Conservation (phyloP, 345 rosid species). For the Eucalyptus rudis region DNA sequence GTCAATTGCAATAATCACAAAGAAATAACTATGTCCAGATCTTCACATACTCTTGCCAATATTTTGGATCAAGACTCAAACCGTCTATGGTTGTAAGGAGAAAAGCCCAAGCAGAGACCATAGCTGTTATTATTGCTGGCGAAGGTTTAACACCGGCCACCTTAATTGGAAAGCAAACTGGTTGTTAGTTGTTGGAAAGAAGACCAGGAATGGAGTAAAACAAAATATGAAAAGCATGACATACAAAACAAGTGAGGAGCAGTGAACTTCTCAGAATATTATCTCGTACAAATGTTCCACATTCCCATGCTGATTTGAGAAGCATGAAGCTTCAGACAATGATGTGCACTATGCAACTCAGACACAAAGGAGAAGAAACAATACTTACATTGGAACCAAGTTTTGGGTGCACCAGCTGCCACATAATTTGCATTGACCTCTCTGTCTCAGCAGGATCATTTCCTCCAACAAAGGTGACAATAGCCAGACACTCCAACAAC, state of each 20-base stretch:
- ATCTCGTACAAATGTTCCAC: not conserved
- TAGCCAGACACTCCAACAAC: slow-evolving; percentile 79
- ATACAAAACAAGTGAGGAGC: not conserved
- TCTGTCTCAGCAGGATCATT: slow-evolving; percentile 61
- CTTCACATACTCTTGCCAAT: slow-evolving; percentile 61
- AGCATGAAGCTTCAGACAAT: not conserved
- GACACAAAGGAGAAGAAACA: not conserved
- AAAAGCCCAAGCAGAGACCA: slow-evolving; percentile 91
- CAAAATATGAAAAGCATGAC: not conserved
- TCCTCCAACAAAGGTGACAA: slow-evolving; percentile 74
- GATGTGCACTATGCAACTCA: not conserved
- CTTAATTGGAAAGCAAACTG: slow-evolving; percentile 7
- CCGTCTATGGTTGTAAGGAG: slow-evolving; percentile 60
- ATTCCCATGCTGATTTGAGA: not conserved
- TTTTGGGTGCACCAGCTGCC: slow-evolving; percentile 88
- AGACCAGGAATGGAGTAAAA: not conserved
- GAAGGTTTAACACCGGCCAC: slow-evolving; percentile 60
- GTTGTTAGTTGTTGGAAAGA: not conserved
- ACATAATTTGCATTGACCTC: slow-evolving; percentile 70
- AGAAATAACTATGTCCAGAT: not conserved
- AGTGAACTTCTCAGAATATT: not conserved
- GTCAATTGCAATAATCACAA: not conserved
- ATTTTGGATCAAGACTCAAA: slow-evolving; percentile 45
- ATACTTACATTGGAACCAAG: slow-evolving; percentile 67
- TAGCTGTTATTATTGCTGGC: slow-evolving; percentile 42